Conservation (phyloP, 2,329 filamentous ascomycete genomes). For the Pyricularia sp. region DNA sequence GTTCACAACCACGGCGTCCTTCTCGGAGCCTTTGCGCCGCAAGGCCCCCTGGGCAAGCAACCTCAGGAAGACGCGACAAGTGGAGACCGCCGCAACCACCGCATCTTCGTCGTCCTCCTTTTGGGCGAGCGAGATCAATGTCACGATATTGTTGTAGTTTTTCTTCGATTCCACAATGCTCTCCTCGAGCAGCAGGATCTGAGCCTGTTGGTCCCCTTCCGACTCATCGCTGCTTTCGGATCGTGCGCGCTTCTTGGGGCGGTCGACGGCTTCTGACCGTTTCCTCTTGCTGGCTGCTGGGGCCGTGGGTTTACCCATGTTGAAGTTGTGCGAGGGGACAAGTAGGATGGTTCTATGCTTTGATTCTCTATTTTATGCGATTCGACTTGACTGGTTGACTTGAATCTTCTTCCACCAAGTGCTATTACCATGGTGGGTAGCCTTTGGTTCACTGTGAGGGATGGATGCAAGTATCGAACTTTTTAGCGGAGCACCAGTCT, state of each 20-base stretch:
- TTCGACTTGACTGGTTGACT: not conserved
- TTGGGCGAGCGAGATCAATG: slow-evolving; percentile 53
- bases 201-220: slow-evolving; percentile 46
- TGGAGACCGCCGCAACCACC: slow-evolving; percentile 62
- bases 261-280: slow-evolving; percentile 30
- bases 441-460: not conserved
- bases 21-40: slow-evolving; percentile 56
- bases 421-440: not conserved
- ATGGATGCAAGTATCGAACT: not conserved
- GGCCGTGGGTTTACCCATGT: not conserved
- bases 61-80: slow-evolving; percentile 80
- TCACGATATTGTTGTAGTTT: slow-evolving; percentile 84
- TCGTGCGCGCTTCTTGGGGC: slow-evolving; percentile 41
- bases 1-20: slow-evolving; percentile 62
- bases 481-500: not conserved
- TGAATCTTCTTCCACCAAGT: not conserved
- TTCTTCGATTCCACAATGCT: slow-evolving; percentile 79
- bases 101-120: slow-evolving; percentile 38
- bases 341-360: no score
- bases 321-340: no score
- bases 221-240: slow-evolving; percentile 37
- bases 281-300: slow-evolving; percentile 40
- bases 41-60: slow-evolving; percentile 68
- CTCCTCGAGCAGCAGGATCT: slow-evolving; percentile 67
- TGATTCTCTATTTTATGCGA: no score